These are phyloP conservation scores for Lentinula sp. DNA, from an alignment of 768 basidiomycete species.

Conservation along the genomic window DNA sequence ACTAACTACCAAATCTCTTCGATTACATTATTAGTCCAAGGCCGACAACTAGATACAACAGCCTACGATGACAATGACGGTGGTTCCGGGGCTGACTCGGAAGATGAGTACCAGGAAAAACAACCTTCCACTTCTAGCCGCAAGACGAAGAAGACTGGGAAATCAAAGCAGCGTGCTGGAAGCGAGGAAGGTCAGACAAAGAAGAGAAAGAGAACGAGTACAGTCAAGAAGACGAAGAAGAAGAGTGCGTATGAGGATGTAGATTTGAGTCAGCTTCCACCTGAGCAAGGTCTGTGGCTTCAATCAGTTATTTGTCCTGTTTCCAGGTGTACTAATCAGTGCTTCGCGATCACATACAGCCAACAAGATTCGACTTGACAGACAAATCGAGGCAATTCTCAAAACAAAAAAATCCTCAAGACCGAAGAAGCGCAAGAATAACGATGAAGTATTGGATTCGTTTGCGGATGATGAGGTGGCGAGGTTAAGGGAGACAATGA, in stretches of 20 bases:
- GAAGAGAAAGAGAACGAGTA: constrained; percentile 13
- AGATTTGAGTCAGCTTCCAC: constrained; percentile 63
- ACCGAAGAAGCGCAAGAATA: constrained; percentile 68
- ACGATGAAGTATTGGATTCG: constrained; percentile 78
- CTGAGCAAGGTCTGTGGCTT: constrained; percentile 61
- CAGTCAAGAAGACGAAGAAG: constrained; percentile 7
- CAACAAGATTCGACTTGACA: constrained; percentile 70
- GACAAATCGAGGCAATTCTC: constrained; percentile 81
- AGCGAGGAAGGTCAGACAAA: not conserved
- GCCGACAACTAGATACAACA: constrained; percentile 17
- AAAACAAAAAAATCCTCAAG: constrained; percentile 70
- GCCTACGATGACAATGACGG: constrained; percentile 35
- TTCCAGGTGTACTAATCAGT: not conserved
- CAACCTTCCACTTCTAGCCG: constrained; percentile 9
- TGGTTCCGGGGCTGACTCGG: constrained; percentile 49
- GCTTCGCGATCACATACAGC: constrained; percentile 36
- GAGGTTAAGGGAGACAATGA: constrained; percentile 84
- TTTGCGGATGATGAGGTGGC: constrained; percentile 91
- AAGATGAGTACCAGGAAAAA: constrained; percentile 21
- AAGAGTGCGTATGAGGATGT: constrained; percentile 36
- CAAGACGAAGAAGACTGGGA: constrained; percentile 5
- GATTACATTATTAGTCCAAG: constrained; percentile 35
- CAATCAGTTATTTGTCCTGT: not conserved
- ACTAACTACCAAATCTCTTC: constrained; percentile 22
- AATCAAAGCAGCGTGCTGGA: constrained; percentile 24